Conservation (phyloP, 2,329 filamentous ascomycete species). For the Colletotrichum graminicola region DNA sequence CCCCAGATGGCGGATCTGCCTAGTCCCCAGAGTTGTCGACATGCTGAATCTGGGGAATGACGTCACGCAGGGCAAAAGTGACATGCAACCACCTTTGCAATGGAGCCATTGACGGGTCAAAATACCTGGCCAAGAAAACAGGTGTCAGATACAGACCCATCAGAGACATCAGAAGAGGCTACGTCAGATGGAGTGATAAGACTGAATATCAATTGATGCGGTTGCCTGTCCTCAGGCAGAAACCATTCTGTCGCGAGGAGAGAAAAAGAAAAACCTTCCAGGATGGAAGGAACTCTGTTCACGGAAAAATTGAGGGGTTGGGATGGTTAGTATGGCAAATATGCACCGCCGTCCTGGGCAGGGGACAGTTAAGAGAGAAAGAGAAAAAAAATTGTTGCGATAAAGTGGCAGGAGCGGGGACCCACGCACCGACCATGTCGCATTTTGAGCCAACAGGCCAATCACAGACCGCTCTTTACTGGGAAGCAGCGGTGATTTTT, state of each 20-base stretch:
- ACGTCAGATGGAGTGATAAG: not conserved
- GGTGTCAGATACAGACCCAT: not conserved
- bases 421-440: constrained; percentile 12
- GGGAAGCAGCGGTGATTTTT: constrained; percentile 46
- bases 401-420: constrained; percentile 29
- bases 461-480: constrained; percentile 6
- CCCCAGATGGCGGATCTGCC: constrained; percentile 2
- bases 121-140: not conserved
- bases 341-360: constrained; percentile 10
- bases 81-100: not conserved
- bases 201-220: not conserved
- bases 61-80: constrained; percentile 3
- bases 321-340: constrained; percentile 29
- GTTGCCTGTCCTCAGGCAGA: constrained; percentile 12
- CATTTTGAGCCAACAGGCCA: not conserved
- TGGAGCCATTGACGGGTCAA: not conserved
- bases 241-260: not conserved
- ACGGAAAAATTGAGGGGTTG: constrained; percentile 38
- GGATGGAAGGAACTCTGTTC: not conserved
- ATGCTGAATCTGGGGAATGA: constrained; percentile 15
- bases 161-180: not conserved
- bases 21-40: constrained; percentile 10
- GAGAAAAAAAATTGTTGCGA: constrained; percentile 33
- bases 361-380: not conserved
- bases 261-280: not conserved